Conservation (phyloP, 2,329 filamentous ascomycete species). For the Ceratocystis diversiconidia region DNA sequence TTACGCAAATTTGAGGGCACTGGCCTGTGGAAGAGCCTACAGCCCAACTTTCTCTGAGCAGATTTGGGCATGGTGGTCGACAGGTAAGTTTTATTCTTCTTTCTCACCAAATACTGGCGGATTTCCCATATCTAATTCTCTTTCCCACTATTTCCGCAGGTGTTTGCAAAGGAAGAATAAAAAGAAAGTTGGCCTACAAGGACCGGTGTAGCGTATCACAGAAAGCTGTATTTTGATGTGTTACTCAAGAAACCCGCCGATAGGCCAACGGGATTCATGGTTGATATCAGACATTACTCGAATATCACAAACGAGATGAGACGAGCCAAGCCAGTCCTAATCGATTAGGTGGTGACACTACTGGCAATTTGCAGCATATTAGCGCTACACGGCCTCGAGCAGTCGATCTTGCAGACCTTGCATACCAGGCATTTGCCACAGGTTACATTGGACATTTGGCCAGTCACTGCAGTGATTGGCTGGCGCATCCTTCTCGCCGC, state of each 20-base stretch:
- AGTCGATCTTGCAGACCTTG: constrained; percentile 45
- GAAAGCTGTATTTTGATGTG: too few species aligned
- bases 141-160: too few species aligned
- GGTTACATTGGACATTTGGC: constrained; percentile 38
- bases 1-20: not conserved
- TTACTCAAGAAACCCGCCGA: not conserved
- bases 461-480: constrained; percentile 44
- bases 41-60: constrained; percentile 44
- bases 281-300: constrained; percentile 31
- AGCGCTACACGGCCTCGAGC: constrained; percentile 38
- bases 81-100: constrained; percentile 27
- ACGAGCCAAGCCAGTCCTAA: constrained; percentile 18
- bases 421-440: constrained; percentile 41
- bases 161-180: too few species aligned
- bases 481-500: constrained; percentile 34
- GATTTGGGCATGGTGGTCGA: constrained; percentile 28
- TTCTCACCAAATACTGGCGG: too few species aligned
- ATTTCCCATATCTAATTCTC: too few species aligned
- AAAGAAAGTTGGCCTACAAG: too few species aligned
- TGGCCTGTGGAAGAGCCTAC: constrained; percentile 34
- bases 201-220: too few species aligned
- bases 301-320: constrained; percentile 20
- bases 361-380: constrained; percentile 46
- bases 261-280: constrained; percentile 30
- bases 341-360: constrained; percentile 43